Evolutionary conservation across 2,329 filamentous ascomycete genomes (phyloP), one percentile per base, ranked within the genome.

Genomic region (Lachnellula subtilissima): DNA sequence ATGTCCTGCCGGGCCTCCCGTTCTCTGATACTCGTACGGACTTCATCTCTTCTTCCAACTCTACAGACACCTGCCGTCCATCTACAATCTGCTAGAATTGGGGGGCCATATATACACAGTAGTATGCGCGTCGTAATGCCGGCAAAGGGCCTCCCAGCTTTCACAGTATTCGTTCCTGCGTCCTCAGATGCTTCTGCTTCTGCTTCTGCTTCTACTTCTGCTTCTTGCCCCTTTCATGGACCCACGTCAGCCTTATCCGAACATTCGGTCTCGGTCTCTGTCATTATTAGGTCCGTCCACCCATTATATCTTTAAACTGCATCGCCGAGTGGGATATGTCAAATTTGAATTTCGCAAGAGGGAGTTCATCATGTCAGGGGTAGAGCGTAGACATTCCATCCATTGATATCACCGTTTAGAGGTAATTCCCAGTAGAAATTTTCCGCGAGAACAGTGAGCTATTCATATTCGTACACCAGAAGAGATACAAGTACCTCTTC

Each of bases 181-280:
- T 57, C 28, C 40, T 19, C 46, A 32, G 49, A 52, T 25, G 35
- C 45, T 45, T 47, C 22, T 22, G 22, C 22, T 22, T 22, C 22
- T 22, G 22, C 22, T 22, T 22, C 22, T 22, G 4, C 22, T 22
- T 19, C 19, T 19, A 19, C 19, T 19, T 11, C 3, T 48, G 2
- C n/a, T 40, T 45, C 11, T 50, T 19, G 32, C 17, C 19, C 15
- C 37, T 40, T 40, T 42, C 15, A 37, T 23, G n/a, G 39, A 23
- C 37, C 37, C 36, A 40, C 47, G 55, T 53, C 50, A 57, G 50
- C 50, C 50, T 57, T 57, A 51, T 46, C 55, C 55, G 47, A 36
- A 48, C 28, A 14, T 12, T 17, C 14, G 23, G 36, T 28, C 28
- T 17, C 14, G 23, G 36, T 28, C 28, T 28, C 28, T 32, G 28